Percentiles rank a stretch among this genome's conserved stretches.
Conservation (phyloP, 108 stramenopile genomes). For the Fragilaria radians region DNA sequence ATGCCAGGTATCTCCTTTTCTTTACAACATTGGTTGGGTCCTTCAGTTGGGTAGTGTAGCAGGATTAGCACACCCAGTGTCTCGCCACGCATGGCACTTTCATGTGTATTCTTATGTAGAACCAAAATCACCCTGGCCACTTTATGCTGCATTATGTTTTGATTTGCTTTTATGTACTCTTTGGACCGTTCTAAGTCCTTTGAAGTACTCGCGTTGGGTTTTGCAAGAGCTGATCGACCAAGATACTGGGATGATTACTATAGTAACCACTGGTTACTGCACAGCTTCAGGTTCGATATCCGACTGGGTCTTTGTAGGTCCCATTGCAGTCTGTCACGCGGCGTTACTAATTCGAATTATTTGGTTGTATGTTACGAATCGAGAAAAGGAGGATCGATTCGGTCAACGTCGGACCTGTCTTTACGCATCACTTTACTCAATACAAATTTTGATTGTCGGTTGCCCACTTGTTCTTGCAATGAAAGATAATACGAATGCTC, state of each 20-base stretch:
- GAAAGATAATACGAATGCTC: slow-evolving; percentile 21
- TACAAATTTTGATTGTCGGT: slow-evolving; percentile 37
- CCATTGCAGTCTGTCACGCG: slow-evolving; percentile 24
- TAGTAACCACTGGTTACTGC: slow-evolving; percentile 32
- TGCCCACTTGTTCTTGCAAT: slow-evolving; percentile 37
- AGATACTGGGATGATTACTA: slow-evolving; percentile 22
- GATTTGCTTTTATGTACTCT: slow-evolving; percentile 22
- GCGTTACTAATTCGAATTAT: slow-evolving; percentile 28
- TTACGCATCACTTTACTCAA: slow-evolving; percentile 29
- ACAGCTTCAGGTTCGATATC: neutral
- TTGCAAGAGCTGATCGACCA: neutral
- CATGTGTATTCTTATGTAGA: slow-evolving; percentile 3
- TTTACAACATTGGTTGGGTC: slow-evolving; percentile 40
- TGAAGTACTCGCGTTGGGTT: slow-evolving; percentile 1
- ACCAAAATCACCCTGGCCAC: slow-evolving; percentile 23
- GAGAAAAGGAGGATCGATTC: slow-evolving; percentile 32
- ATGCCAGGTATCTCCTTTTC: slow-evolving; percentile 29
- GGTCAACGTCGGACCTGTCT: slow-evolving; percentile 42
- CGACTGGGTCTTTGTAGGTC: slow-evolving; percentile 24
- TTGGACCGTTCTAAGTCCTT: slow-evolving; percentile 26
- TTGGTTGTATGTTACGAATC: slow-evolving; percentile 23
- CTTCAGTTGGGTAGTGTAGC: slow-evolving; percentile 27
- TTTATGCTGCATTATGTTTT: slow-evolving; percentile 12
- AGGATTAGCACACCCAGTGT: slow-evolving; percentile 22
- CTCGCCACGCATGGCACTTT: slow-evolving; percentile 2